Base-by-base conservation (phyloP, 257 asterid species). In the Fraxinus quadrangulata region DNA sequence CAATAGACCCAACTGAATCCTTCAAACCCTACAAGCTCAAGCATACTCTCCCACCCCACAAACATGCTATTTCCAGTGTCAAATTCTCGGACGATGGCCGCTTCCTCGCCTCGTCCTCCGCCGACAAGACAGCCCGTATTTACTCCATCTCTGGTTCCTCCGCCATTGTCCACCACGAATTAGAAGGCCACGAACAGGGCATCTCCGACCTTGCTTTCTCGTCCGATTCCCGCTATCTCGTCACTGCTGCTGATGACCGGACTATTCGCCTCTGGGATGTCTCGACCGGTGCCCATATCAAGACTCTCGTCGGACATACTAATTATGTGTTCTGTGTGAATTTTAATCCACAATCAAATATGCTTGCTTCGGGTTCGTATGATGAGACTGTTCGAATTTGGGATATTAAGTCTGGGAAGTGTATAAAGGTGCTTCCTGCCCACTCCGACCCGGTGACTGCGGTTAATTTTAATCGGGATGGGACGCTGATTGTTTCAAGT, bases 381-480 rank as follows among this genome's bases (percentile, higher is more conserved):
- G 91, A 85, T 47, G 91, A 87, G 77, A 85, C 89, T 4, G 91
- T 87, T 9, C 83, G 89, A 63, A 81, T 85, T 36, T 85, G 91
- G 91, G 89, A 87, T 81, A 87, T 83, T 5, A 87, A 85, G 80
- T 79, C 85, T 21, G 91, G 91, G 14, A 87, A 87, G 82, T 85
- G 91, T 72, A 72, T 87, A 21, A 83, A 80, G 82, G 91, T 87
- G 51, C 65, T 87, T 70, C 91, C 88, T 23, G 99, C 99, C 6
- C 99, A 93, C 81, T 93, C 99, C 0, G 98, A 96, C 75, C 97
- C 98, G 0, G 99, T 96, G 1, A 96, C 97, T 10, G 92, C 97
- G 9, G 97, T 93, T 24, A 76, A 88, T 81, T 96, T 88, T 79
- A 94, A 90, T 77, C 81, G 91, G 83, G 99, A 96, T 30, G 99